Evolutionary conservation across 257 asterid species (phyloP).

Genomic region (Fraxinus quadrangulata): DNA sequence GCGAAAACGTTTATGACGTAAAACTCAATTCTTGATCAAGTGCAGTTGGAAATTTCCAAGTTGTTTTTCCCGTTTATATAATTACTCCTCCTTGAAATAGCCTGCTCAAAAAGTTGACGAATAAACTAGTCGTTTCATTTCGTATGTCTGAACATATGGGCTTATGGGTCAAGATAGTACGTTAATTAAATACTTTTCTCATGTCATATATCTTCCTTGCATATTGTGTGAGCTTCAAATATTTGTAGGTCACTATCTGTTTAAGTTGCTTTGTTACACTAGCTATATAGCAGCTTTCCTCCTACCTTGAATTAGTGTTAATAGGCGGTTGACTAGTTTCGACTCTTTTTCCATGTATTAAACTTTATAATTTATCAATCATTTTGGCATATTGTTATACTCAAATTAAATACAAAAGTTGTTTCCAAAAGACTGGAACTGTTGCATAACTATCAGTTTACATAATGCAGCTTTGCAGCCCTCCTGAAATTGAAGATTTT

Average conservation of each 20-base stretch:
- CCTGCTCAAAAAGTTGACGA: background rate
- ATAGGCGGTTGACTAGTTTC: background rate
- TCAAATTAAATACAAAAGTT: background rate
- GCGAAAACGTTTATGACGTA: background rate
- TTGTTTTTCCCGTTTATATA: background rate
- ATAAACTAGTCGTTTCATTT: background rate
- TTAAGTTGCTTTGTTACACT: background rate
- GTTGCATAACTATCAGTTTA: slow-evolving; percentile 11
- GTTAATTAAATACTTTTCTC: background rate
- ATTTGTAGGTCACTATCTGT: background rate
- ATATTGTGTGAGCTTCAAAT: background rate
- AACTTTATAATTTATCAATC: background rate
- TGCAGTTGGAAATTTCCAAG: background rate
- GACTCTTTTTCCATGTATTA: background rate
- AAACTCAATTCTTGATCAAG: background rate
- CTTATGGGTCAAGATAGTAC: background rate
- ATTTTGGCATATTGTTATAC: slow-evolving; percentile 1
- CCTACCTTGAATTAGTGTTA: slow-evolving; percentile 8
- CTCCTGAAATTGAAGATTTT: slow-evolving; percentile 91
- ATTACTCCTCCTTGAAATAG: background rate
- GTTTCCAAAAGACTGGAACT: background rate
- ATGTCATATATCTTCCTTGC: background rate
- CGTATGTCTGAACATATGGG: background rate
- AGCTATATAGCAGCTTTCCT: slow-evolving; percentile 9
- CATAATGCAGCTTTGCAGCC: slow-evolving; percentile 51